Base-by-base conservation (phyloP, 1,139 yeast species). In the Pichia sp. region DNA sequence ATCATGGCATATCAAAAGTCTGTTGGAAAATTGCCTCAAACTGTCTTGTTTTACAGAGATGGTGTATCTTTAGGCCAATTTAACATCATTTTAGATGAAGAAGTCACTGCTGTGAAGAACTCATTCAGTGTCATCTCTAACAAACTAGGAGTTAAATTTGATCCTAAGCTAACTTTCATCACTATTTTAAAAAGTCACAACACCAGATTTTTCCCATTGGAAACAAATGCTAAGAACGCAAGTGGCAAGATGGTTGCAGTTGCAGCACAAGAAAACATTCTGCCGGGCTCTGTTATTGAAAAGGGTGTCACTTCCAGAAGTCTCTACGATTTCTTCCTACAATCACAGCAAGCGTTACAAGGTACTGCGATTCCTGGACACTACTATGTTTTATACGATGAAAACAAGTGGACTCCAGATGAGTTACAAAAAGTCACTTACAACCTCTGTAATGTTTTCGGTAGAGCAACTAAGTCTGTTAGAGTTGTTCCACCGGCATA, bases 321-420 rank as follows among this genome's bases (percentile, higher is more conserved):
- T 25, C 61, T 62, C 37, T 65, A 61, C 48, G 69, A 66, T 52
- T 66, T 66, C 53, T 66, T 56, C 50, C 54, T 66, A 21, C 66
- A 61, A 43, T 63, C 69, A 3, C 69, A 66, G 51, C 63, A 64
- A 45, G 66, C 67, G 7, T 56, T 66, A 42, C 67, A 66, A 54
- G 69, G 69, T 44, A 66, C 69, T 19, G 68, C 68, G 6, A 60
- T 66, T 36, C 69, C 69, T 4, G 67, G 66, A 26, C 69, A 66
- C 46, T 66, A 66, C 49, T 63, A 63, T 44, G 69, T 66, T 28
- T 50, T 66, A 31, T 59, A 62, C 46, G 69, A 66, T 52, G 69
- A 65, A 47, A 62, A 58, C 49, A 51, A 55, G n/a, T 63, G 61
- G 61, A 49, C 54, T 26, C 62, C 68, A 10, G 67, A 65, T 50